Evolutionary conservation across 2,329 filamentous ascomycete genomes (phyloP), one percentile per base, ranked within the genome.

Genomic region (Colletotrichum aenigma): DNA sequence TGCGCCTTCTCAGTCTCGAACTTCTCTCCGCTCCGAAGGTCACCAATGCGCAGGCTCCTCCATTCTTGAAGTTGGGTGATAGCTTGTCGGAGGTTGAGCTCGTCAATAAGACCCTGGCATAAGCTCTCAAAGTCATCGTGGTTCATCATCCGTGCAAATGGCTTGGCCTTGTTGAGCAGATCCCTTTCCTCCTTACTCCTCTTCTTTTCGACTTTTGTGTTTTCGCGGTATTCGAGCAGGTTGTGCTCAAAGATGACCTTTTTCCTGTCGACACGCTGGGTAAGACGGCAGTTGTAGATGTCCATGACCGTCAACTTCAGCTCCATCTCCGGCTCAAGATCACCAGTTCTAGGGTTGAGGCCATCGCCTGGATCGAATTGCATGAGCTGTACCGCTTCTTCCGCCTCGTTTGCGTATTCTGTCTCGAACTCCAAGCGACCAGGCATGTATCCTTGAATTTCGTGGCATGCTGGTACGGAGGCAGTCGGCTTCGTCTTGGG

Each of bases 401-500:
- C 97, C 1, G 97, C 97, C 81, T 99, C 97, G 81, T 99, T 99
- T 81, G 96, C 95, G 82, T 98, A 97, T 81, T 99, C 97, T 0
- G 95, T 98, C 88, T 99, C 97, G 78, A 99, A 99, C 82, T 99
- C 97, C 78, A 99, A 86, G 55, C 97, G 95, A 60, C 97, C 97
- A 4, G 97, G 97, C 97, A 99, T 99, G 84, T 98, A 99, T 4
- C 97, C 97, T 85, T 98, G 96, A 48, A 99, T 97, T 85, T 99
- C 97, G 87, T 99, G 97, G 84, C 97, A 99, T 38, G 96, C 94
- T 1, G 97, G 97, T 4, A 98, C 96, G 87, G 95, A 98, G 10
- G 96, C 96, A 0, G 96, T 98, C 0, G 97, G 97, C 82, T 98
- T 98, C 80, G 96, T 96, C 85, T 98, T 98, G 2, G 96, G 95